phyloP scores from a whole-genome alignment of 345 rosid genomes.

The Ceriops decandra region DNA sequence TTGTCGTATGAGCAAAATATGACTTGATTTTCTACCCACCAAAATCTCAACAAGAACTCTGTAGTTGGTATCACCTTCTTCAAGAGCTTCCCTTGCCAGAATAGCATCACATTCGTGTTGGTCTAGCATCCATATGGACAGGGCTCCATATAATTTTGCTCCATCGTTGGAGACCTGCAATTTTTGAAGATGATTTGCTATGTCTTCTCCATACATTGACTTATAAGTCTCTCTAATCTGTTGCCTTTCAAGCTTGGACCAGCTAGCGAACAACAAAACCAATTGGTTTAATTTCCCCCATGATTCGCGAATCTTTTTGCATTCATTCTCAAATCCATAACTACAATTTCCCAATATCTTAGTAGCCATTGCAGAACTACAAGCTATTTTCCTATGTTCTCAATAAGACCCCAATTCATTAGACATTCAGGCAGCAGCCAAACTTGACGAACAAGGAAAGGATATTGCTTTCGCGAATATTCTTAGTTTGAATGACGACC shows the following conservation, averaged over 20 bases:
- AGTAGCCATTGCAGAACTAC: constrained; percentile 28
- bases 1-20: constrained; percentile 44
- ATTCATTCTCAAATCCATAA: constrained; percentile 37
- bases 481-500: not conserved
- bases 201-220: constrained; percentile 43
- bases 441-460: constrained; percentile 34
- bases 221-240: constrained; percentile 37
- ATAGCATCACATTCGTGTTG: constrained; percentile 54
- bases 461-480: constrained; percentile 5
- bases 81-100: constrained; percentile 47
- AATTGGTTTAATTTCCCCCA: constrained; percentile 24
- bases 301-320: constrained; percentile 53
- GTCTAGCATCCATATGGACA: constrained; percentile 44
- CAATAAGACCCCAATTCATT: not conserved
- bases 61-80: constrained; percentile 30
- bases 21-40: constrained; percentile 61
- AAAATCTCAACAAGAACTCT: constrained; percentile 52
- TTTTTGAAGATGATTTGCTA: constrained; percentile 21
- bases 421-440: constrained; percentile 6
- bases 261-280: constrained; percentile 28
- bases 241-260: constrained; percentile 33
- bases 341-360: constrained; percentile 23
- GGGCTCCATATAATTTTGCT: constrained; percentile 20
- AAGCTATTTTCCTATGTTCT: not conserved
- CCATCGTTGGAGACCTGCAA: constrained; percentile 2